Evolutionary conservation across 164 flowering plant genomes (phyloP), one percentile per base, ranked within the genome.

Genomic region (Stephania cephalantha): DNA sequence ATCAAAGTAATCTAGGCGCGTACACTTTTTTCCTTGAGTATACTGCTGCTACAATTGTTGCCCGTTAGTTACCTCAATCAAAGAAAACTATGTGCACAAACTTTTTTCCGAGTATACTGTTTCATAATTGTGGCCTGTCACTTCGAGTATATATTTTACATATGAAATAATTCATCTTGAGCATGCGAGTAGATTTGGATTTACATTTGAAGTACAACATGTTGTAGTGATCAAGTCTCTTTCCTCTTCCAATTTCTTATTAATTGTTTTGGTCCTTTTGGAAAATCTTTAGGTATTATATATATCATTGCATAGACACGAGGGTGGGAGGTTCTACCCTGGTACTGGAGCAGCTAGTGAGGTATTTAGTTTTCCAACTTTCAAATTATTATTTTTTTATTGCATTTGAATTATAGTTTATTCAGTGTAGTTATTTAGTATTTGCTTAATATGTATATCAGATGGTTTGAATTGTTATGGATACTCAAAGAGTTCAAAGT

Each of bases 271-370:
- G 29, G 66, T n/a, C 25, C n/a, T 20, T 61, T 61, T 61, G 66
- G 66, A 7, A 17, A 61, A 18, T 61, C 70, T 78, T 45, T 78
- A 94, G 98, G 98, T 94, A 20, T 85, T 94, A 84, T 94, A 94
- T 76, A 81, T 94, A 76, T 94, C 98, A 20, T 82, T 94, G 66
- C 98, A 94, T 83, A 87, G 98, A 82, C 95, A 94, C 70, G 98
- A 94, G 78, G 89, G 87, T 31, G 98, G 98, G 70, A 82, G 78
- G 68, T 94, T 94, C 74, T 94, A 94, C 83, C 98, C 98, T 81
- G 95, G 97, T 70, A 92, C 97, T 77, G 98, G 98, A 73, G 92
- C 96, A 73, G 93, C 96, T 68, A 67, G 76, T 82, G 97, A 94
- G 97, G 98, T 94, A 87, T 22, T 35, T 53, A 9, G 4, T 50